Evolutionary conservation across 2,329 filamentous ascomycete genomes (phyloP), one percentile per base, ranked within the genome.

Genomic region (Fusarium abutilonis): DNA sequence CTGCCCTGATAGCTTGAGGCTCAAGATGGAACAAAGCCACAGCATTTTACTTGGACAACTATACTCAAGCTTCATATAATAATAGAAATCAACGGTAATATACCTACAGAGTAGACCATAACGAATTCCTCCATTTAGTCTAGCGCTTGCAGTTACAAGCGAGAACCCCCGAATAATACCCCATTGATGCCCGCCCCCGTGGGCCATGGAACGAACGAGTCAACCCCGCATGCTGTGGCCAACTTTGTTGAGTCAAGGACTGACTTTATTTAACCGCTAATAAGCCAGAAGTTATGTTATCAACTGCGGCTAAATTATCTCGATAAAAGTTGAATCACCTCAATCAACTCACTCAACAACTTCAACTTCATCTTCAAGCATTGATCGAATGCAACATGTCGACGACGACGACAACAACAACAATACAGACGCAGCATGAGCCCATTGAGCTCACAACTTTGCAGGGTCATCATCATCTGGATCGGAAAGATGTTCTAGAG

Each of bases 371-470:
- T 38, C 9, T 2, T 9, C 39, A 36, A 15, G 21, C 21, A 23
- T 23, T 23, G 21, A 23, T 23, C 21, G 21, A 23, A 4, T 6
- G 4, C 21, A 23, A 3, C 28, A 66, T 66, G 63, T 66, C 63
- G n/a, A 49, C 45, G 2, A 56, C 52, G 5, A n/a, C n/a, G n/a
- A n/a, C n/a, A n/a, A n/a, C n/a, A n/a, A n/a, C n/a, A n/a, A 29
- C 36, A 2, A 66, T 48, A 0, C 63, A 66, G 3, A 66, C 59
- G 19, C 54, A 28, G 0, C 52, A 49, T 3, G 59, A 66, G 28
- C 29, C 54, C 0, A 51, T 66, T 21, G 63, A 66, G 51, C 63
- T 66, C 2, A 46, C 28, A 4, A 49, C 45, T 3, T 15, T 66
- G 0, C 36, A 63, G 2, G 38, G n/a, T n/a, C n/a, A 46, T n/a